A percentile compares a stretch with the other conserved stretches of the same genome.
Conservation (phyloP, 352 stramenopile species). For the Phytopythium chamaehyphon region DNA sequence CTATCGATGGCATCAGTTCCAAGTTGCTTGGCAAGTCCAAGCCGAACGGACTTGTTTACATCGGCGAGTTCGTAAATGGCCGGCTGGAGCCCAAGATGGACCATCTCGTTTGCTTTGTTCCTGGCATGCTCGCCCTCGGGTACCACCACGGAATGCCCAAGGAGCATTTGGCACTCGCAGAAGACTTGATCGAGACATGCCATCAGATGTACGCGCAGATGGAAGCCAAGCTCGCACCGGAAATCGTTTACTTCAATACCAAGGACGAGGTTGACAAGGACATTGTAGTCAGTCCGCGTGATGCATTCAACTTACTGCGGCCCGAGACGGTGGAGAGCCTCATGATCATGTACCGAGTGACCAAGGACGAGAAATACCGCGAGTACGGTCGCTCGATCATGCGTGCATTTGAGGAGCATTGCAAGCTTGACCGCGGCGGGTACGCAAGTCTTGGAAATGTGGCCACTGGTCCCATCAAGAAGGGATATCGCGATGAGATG, state of each 20-base stretch:
- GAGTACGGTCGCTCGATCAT: slow-evolving; percentile 86
- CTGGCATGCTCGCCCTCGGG: slow-evolving; percentile 83
- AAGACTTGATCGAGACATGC: slow-evolving; percentile 80
- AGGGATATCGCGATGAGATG: slow-evolving; percentile 72
- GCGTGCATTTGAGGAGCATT: slow-evolving; percentile 79
- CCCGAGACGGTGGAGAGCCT: slow-evolving; percentile 92
- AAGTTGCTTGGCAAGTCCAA: slow-evolving; percentile 54
- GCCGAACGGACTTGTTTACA: slow-evolving; percentile 55
- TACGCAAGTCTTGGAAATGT: slow-evolving; percentile 68
- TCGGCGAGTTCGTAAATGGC: slow-evolving; percentile 59
- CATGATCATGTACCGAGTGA: slow-evolving; percentile 90
- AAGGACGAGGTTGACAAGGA: slow-evolving; percentile 40
- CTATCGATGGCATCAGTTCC: slow-evolving; percentile 56
- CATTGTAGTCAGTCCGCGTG: slow-evolving; percentile 45
- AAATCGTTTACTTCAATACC: slow-evolving; percentile 81
- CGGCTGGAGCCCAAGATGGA: slow-evolving; percentile 75
- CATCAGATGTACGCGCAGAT: slow-evolving; percentile 86
- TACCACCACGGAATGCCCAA: slow-evolving; percentile 64
- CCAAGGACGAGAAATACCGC: slow-evolving; percentile 85
- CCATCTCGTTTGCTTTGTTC: slow-evolving; percentile 90
- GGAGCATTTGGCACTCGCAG: slow-evolving; percentile 65
- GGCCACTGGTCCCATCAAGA: slow-evolving; percentile 29
- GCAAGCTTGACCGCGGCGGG: slow-evolving; percentile 48
- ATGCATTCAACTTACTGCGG: slow-evolving; percentile 84
- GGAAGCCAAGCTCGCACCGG: slow-evolving; percentile 78